A percentile compares a stretch with the other conserved stretches of the same genome.
Evolutionary conservation across 768 basidiomycete species (phyloP).

Genomic region (Russula sp.): DNA sequence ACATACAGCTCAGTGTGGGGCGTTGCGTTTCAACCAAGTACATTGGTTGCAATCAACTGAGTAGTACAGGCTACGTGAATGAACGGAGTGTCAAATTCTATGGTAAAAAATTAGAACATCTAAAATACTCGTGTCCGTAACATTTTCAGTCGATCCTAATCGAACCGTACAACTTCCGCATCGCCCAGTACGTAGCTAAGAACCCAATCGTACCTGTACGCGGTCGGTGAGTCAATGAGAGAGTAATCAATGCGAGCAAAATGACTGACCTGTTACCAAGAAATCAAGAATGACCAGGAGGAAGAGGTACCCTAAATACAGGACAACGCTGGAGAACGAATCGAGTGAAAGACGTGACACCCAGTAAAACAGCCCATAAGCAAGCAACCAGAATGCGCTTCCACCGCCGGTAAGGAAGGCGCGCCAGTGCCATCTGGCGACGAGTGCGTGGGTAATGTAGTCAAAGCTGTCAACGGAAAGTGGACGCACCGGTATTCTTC

Average conservation of each 20-base stretch:
- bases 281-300: conserved; percentile 80
- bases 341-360: conserved; percentile 77
- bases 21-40: background rate
- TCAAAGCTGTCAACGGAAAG: background rate
- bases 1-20: background rate
- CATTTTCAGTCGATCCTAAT: conserved; percentile 59
- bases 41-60: background rate
- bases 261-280: conserved; percentile 66
- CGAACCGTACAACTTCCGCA: conserved; percentile 72
- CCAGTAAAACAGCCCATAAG: conserved; percentile 88
- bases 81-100: background rate
- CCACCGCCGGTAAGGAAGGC: conserved; percentile 90
- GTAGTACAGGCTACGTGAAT: background rate
- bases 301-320: conserved; percentile 89
- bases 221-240: background rate
- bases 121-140: background rate
- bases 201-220: conserved; percentile 84
- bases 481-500: conserved; percentile 79
- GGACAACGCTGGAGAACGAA: conserved; percentile 68
- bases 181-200: conserved; percentile 86
- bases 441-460: conserved; percentile 4
- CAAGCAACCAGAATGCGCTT: conserved; percentile 84
- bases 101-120: background rate
- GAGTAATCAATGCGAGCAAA: conserved; percentile 1
- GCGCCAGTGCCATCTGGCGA: conserved; percentile 88